Evolutionary conservation across 1,139 yeast genomes (phyloP), one percentile per base, ranked within the genome.

Genomic region (Nadsonia commutata): DNA sequence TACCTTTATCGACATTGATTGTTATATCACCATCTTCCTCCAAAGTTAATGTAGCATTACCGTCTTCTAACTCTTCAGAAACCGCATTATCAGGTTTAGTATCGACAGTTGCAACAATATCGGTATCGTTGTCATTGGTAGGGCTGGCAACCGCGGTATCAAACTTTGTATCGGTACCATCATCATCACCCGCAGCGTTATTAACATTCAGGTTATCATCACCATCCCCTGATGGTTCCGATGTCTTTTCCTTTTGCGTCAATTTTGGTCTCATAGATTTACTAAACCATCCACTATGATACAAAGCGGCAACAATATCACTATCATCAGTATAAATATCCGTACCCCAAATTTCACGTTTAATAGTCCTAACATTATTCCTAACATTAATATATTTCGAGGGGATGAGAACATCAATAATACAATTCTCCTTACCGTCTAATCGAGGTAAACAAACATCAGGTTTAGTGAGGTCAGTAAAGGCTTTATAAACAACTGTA

Each of bases 311-410:
- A 38, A 90, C 70, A 3, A 88, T 65, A 57, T 90, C 95, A 1
- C 94, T 81, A 60, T 90, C 98, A 59, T 90, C 97, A 1, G 96
- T 83, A 60, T 88, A 90, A 2, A 90, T 67, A 43, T 80, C 86
- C 0, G 95, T 84, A 2, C 98, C 98, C 97, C 97, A 90, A 1
- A 86, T 56, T 45, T 74, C 73, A 38, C 94, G 65, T 47, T 72
- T 68, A 36, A 56, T 57, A 16, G 67, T 63, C 36, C 68, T 65
- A 22, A 62, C 62, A 45, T 70, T 68, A 16, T 56, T 58, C 8
- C 57, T 49, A 17, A 51, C 50, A 18, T 46, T 41, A 18, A 65
- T 49, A 43, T 49, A 60, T 19, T 54, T 45, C 19, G 53, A 49
- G 1, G 90, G 80, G n/a, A 83, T 71, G 45, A 79, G 70, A 22